Evolutionary conservation across 2,329 filamentous ascomycete genomes (phyloP).

Genomic region (Trichoderma sp.): DNA sequence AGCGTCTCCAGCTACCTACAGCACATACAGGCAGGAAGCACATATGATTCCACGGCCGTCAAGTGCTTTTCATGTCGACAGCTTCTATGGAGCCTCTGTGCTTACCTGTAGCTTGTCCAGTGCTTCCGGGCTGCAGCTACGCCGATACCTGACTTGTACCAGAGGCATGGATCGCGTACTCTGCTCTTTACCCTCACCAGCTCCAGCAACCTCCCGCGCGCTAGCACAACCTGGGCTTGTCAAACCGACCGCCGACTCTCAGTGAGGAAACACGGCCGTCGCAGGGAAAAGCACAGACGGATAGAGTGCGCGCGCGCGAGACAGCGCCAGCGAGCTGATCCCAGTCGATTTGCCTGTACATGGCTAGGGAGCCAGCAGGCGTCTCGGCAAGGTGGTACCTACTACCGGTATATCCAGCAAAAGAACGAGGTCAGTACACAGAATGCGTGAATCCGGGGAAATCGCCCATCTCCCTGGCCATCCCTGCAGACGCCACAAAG

Average conservation of each 20-base stretch:
- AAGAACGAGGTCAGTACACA: neutral
- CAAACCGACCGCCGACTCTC: neutral
- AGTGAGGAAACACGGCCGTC: slow-evolving; percentile 1
- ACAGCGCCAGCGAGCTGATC: slow-evolving; percentile 2
- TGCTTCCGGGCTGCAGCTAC: neutral
- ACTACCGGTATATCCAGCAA: neutral
- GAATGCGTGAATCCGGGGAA: slow-evolving; percentile 9
- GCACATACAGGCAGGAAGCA: neutral
- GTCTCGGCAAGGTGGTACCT: neutral
- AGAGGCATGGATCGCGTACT: neutral
- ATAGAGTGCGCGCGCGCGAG: neutral
- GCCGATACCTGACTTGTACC: neutral
- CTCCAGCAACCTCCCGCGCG: slow-evolving; percentile 13
- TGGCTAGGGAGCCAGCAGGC: neutral
- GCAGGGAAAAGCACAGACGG: neutral
- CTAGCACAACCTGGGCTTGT: neutral
- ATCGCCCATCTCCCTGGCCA: neutral
- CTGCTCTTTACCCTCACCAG: neutral
- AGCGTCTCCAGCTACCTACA: neutral
- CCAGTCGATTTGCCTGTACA: neutral
- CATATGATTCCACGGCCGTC: neutral
- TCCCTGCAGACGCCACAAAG: slow-evolving; percentile 1
- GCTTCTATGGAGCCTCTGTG: neutral
- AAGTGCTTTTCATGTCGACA: neutral
- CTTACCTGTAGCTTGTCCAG: neutral